Conservation (phyloP, 495 filamentous ascomycete genomes). For the Talaromyces adpressus region DNA sequence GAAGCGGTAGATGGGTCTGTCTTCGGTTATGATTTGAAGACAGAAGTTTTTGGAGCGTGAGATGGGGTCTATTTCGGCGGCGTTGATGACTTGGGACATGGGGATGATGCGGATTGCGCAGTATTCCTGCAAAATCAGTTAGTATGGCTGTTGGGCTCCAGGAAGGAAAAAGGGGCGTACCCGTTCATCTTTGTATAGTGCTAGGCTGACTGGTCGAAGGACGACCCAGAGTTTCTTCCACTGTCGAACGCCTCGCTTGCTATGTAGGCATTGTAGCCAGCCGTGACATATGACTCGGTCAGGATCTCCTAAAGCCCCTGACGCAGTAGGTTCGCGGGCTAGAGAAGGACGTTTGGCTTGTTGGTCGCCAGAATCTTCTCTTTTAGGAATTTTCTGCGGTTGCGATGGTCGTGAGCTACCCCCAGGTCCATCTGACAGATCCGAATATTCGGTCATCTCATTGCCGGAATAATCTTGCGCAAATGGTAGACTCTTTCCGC, state of each 20-base stretch:
- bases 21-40: constrained; percentile 89
- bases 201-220: constrained; percentile 76
- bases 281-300: constrained; percentile 86
- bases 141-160: not conserved
- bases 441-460: constrained; percentile 82
- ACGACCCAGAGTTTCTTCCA: constrained; percentile 97
- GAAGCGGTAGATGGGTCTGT: constrained; percentile 77
- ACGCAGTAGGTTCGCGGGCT: constrained; percentile 46
- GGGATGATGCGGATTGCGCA: constrained; percentile 76
- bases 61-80: constrained; percentile 84
- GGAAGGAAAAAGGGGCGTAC: constrained; percentile 18
- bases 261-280: constrained; percentile 78
- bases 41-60: constrained; percentile 79
- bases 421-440: constrained; percentile 67
- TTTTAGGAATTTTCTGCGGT: constrained; percentile 6
- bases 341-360: constrained; percentile 17
- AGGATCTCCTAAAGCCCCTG: constrained; percentile 51
- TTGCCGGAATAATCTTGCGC: constrained; percentile 78
- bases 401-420: constrained; percentile 24
- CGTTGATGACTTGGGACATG: constrained; percentile 75
- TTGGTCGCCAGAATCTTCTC: not conserved
- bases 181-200: constrained; percentile 88
- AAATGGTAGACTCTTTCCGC: constrained; percentile 36
- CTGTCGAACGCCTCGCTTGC: constrained; percentile 78
- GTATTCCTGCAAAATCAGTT: constrained; percentile 54